Evolutionary conservation across 2,329 filamentous ascomycete genomes (phyloP).

Genomic region (Penicillium expansum): DNA sequence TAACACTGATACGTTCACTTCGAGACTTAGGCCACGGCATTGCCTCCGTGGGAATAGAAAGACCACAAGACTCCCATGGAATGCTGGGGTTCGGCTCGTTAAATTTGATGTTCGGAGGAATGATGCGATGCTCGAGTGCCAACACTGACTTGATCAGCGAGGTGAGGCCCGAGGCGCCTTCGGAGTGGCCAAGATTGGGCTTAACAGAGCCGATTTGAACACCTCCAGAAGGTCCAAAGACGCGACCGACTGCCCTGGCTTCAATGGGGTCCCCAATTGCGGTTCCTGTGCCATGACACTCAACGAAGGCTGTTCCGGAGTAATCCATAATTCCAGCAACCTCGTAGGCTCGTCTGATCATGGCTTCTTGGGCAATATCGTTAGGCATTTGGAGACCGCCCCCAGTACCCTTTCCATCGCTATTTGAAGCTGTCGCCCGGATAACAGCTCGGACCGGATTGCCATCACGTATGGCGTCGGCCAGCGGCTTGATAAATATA

Average conservation of each 20-base stretch:
- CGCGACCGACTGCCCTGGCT: constrained; percentile 19
- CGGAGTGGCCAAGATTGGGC: constrained; percentile 42
- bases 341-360: constrained; percentile 3
- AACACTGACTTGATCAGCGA: constrained; percentile 19
- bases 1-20: constrained; percentile 11
- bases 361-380: background rate
- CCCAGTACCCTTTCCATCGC: background rate
- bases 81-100: constrained; percentile 7
- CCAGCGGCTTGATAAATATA: constrained; percentile 29
- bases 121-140: constrained; percentile 37
- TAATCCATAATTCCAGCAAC: constrained; percentile 6
- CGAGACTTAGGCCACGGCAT: constrained; percentile 9
- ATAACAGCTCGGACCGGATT: constrained; percentile 1
- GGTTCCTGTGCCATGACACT: constrained; percentile 32
- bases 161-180: constrained; percentile 55
- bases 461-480: background rate
- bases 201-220: constrained; percentile 14
- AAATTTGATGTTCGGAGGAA: constrained; percentile 46
- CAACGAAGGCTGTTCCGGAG: constrained; percentile 19
- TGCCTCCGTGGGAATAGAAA: constrained; percentile 5
- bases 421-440: background rate
- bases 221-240: constrained; percentile 16
- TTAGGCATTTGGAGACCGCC: background rate
- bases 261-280: constrained; percentile 31
- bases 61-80: background rate